Conservation (phyloP, 495 filamentous ascomycete species). For the Aspergillus nidulans region DNA sequence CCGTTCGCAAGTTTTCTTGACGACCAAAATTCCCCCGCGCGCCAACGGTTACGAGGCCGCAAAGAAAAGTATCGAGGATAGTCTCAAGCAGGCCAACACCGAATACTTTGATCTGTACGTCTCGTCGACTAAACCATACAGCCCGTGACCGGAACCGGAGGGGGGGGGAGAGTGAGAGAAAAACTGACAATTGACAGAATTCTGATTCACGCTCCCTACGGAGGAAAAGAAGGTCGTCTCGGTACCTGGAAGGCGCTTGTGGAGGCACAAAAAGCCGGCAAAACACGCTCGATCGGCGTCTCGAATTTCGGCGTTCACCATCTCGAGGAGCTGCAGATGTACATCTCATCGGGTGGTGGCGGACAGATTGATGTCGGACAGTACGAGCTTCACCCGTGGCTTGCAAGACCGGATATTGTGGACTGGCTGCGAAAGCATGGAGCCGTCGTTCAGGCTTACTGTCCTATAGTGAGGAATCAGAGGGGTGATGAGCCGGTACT, state of each 20-base stretch:
- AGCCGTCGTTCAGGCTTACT: constrained; percentile 75
- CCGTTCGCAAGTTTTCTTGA: constrained; percentile 52
- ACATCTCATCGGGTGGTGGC: constrained; percentile 65
- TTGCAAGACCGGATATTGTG: constrained; percentile 68
- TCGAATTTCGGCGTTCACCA: constrained; percentile 54
- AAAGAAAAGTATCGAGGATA: constrained; percentile 45
- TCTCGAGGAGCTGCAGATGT: constrained; percentile 61
- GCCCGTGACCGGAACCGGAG: background rate
- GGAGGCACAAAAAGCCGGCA: constrained; percentile 50
- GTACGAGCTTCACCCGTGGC: constrained; percentile 89
- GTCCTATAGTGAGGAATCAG: constrained; percentile 65
- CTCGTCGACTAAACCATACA: background rate
- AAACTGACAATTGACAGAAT: too few species aligned
- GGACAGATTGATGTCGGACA: constrained; percentile 79
- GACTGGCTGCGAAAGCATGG: constrained; percentile 67
- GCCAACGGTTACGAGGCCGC: constrained; percentile 48
- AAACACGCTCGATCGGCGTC: constrained; percentile 51
- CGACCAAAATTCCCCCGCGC: constrained; percentile 47
- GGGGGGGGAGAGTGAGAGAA: too few species aligned
- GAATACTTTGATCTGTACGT: constrained; percentile 54
- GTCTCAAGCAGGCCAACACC: constrained; percentile 38
- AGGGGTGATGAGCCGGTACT: constrained; percentile 62
- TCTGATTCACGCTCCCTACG: constrained; percentile 38
- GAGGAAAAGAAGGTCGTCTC: constrained; percentile 43
- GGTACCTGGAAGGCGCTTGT: constrained; percentile 53